Evolutionary conservation across 108 stramenopile species (phyloP).

Genomic region (Tribonema minus): DNA sequence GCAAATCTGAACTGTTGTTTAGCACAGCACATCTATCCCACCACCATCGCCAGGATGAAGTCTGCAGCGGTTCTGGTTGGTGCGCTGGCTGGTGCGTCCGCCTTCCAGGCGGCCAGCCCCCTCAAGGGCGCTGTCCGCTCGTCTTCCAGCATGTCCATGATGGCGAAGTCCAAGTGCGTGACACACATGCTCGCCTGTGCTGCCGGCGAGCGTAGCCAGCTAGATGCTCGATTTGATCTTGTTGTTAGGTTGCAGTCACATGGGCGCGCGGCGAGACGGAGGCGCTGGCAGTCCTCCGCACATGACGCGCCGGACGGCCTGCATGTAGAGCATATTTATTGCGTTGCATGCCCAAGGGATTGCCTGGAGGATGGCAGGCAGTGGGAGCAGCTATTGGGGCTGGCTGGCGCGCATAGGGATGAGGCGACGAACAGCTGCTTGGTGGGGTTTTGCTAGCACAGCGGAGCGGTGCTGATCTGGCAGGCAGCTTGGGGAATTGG

Average conservation of each 20-base stretch:
- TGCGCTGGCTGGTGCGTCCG: neutral
- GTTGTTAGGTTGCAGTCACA: neutral
- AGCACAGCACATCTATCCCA: no score
- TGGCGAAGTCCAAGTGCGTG: neutral
- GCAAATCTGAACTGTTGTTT: no score
- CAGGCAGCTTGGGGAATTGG: neutral
- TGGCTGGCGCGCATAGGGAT: no score
- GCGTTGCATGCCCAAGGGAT: neutral
- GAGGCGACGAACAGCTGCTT: no score
- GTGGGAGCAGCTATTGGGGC: no score
- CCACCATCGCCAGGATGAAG: no score
- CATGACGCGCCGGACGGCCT: neutral
- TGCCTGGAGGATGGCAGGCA: neutral
- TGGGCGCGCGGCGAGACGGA: neutral
- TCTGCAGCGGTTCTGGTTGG: neutral
- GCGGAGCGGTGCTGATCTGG: neutral
- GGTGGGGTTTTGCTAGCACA: no score
- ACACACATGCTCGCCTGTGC: no score
- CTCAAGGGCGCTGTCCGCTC: neutral
- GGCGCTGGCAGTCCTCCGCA: neutral
- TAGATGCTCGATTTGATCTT: neutral
- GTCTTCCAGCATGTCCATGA: neutral
- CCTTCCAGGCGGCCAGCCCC: neutral
- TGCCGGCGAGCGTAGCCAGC: no score
- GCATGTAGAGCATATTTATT: neutral